Evolutionary conservation across 345 rosid species (phyloP).

Genomic region (Aethionema arabicum): DNA sequence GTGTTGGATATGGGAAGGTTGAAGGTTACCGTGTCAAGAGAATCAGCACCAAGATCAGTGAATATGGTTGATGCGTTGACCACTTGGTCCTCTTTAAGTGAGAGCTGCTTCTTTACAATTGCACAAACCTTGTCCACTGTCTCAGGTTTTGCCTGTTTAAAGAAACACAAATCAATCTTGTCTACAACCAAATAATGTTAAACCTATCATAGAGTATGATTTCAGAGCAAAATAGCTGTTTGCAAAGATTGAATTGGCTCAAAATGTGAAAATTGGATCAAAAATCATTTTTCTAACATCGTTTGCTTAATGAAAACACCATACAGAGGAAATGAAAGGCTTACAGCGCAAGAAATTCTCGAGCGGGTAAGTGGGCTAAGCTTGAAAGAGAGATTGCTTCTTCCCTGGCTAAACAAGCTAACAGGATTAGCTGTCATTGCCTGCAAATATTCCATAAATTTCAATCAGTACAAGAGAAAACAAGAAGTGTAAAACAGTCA

Average conservation of each 20-base stretch:
- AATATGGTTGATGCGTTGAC: constrained; percentile 49
- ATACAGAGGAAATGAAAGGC: constrained; percentile 22
- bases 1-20: neutral
- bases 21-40: constrained; percentile 59
- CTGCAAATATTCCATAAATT: constrained; percentile 29
- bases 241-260: neutral
- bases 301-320: neutral
- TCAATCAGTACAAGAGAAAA: neutral
- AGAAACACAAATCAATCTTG: neutral
- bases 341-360: constrained; percentile 52
- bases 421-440: constrained; percentile 27
- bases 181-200: neutral
- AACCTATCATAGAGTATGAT: neutral
- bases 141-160: constrained; percentile 56
- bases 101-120: constrained; percentile 58
- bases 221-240: neutral
- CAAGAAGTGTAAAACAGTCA: neutral
- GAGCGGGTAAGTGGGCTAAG: constrained; percentile 36
- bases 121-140: constrained; percentile 57
- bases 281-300: neutral
- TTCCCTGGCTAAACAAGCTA: constrained; percentile 37
- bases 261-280: neutral
- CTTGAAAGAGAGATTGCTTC: constrained; percentile 43
- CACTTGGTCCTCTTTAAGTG: constrained; percentile 29
- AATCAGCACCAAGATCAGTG: constrained; percentile 62